These are phyloP conservation scores for Fusarium pininemorale DNA, from an alignment of 2,329 filamentous ascomycete species.

Conservation along the genomic window DNA sequence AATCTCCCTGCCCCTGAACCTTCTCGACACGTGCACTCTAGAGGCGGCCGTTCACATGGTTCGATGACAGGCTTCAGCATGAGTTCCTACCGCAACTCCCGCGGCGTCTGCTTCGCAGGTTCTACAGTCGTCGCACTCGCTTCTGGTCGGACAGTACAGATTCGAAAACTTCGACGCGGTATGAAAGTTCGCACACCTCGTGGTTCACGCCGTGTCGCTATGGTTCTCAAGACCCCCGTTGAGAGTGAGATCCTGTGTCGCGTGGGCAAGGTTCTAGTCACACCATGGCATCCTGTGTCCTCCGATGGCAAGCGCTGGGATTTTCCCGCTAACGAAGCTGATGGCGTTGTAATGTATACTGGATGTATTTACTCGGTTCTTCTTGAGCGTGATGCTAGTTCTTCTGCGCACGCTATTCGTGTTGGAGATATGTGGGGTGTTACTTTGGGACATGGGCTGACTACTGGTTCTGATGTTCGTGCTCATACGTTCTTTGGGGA, in stretches of 20 bases:
- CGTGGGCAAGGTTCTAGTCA: conserved; percentile 60
- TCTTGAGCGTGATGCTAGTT: conserved; percentile 56
- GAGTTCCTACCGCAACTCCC: conserved; percentile 54
- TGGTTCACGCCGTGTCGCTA: conserved; percentile 58
- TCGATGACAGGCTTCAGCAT: conserved; percentile 47
- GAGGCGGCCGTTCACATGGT: neutral
- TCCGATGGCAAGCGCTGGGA: conserved; percentile 52
- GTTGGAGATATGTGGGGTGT: conserved; percentile 62
- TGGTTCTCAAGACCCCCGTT: conserved; percentile 62
- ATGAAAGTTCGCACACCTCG: conserved; percentile 60
- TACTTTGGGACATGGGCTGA: conserved; percentile 66
- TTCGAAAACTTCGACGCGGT: conserved; percentile 57
- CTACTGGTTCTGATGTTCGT: conserved; percentile 48
- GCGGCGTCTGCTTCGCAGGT: conserved; percentile 63
- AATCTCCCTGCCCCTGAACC: conserved; percentile 55
- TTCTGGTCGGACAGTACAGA: conserved; percentile 49
- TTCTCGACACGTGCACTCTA: conserved; percentile 32
- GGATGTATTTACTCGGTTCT: conserved; percentile 67
- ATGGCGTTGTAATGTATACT: conserved; percentile 52
- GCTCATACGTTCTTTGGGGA: conserved; percentile 66
- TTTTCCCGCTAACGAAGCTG: conserved; percentile 55
- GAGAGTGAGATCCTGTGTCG: conserved; percentile 53
- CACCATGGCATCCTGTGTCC: conserved; percentile 68
- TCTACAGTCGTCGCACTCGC: conserved; percentile 58
- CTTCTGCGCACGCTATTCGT: conserved; percentile 60